Evolutionary conservation across 257 asterid species (phyloP), one percentile per base, ranked within the genome.

Genomic region (Lantana camara): DNA sequence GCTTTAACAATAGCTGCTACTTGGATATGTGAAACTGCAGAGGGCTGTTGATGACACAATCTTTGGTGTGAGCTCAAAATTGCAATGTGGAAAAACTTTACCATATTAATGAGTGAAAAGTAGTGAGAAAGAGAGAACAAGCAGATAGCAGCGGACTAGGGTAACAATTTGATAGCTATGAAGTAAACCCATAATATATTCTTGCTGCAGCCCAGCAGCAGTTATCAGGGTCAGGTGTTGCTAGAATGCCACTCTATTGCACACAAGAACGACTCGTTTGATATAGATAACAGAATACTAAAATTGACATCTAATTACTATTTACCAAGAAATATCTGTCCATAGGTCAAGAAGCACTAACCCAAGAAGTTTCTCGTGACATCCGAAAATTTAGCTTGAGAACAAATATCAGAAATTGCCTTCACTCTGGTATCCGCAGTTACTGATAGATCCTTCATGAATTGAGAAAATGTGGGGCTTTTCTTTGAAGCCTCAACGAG

Each of bases 391-490:
- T 88, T 86, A 54, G 97, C 99, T 23, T 70, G 75, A 21, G 59
- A 42, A 59, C 84, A 67, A 78, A 94, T 73, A 55, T 88, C 97
- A 57, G 27, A 42, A 9, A 94, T 23, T 17, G 95, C 95, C 69
- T 84, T 85, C 73, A 84, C 82, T 75, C 96, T 81, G 41, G 80
- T 76, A 68, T 79, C 85, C n/a, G 69, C 30, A 49, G 79, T 72
- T 42, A 94, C 91, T 13, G 95, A 80, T 46, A 75, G 65, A 71
- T 94, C 99, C 85, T 64, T 94, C 83, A 88, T 81, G 80, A 90
- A 94, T 72, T 76, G 84, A 67, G 88, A 75, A 80, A 90, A 94
- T 56, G 69, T 74, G 32, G 95, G 87, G 80, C 99, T 88, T 56
- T 60, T 78, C 80, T 85, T 85, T 60, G 95, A 60, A 57, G 99